phyloP scores from a whole-genome alignment of 2,329 filamentous ascomycete genomes.

The Alternaria conjuncta region DNA sequence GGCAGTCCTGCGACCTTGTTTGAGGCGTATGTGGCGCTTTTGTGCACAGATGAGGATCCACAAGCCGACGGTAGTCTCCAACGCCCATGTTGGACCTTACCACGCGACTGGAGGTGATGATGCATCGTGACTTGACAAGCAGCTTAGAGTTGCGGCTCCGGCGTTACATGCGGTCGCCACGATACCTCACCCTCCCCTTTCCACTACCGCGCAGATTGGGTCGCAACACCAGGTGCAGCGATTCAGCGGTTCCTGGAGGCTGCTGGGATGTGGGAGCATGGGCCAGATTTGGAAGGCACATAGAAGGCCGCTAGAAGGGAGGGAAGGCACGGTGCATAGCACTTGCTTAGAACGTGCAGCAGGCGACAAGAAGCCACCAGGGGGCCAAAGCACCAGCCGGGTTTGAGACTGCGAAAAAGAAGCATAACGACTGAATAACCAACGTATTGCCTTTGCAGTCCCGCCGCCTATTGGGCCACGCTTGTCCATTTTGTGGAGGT shows the following conservation, averaged over 20 bases:
- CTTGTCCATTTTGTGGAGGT: slow-evolving; percentile 10
- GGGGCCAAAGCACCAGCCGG: slow-evolving; percentile 24
- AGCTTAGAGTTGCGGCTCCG: neutral
- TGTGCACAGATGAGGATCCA: slow-evolving; percentile 34
- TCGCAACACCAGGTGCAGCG: slow-evolving; percentile 7
- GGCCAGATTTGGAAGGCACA: slow-evolving; percentile 25
- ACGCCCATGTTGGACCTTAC: neutral
- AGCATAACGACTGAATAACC: slow-evolving; percentile 14
- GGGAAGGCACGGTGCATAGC: slow-evolving; percentile 25
- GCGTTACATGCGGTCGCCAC: neutral
- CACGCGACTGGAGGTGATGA: neutral
- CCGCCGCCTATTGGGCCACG: slow-evolving; percentile 20
- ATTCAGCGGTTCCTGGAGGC: slow-evolving; percentile 22
- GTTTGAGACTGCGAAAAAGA: slow-evolving; percentile 21
- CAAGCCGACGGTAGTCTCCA: slow-evolving; percentile 16
- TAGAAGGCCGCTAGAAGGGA: slow-evolving; percentile 38
- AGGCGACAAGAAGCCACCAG: slow-evolving; percentile 27
- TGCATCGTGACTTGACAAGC: neutral
- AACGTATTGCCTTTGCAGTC: slow-evolving; percentile 14
- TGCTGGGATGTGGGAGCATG: slow-evolving; percentile 17
- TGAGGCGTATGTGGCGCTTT: slow-evolving; percentile 44
- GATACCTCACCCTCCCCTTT: neutral
- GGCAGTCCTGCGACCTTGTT: slow-evolving; percentile 40
- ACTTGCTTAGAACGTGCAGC: slow-evolving; percentile 24
- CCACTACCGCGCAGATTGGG: slow-evolving; percentile 2